Conservation (phyloP, 345 rosid genomes). For the Salix arbutifolia region DNA sequence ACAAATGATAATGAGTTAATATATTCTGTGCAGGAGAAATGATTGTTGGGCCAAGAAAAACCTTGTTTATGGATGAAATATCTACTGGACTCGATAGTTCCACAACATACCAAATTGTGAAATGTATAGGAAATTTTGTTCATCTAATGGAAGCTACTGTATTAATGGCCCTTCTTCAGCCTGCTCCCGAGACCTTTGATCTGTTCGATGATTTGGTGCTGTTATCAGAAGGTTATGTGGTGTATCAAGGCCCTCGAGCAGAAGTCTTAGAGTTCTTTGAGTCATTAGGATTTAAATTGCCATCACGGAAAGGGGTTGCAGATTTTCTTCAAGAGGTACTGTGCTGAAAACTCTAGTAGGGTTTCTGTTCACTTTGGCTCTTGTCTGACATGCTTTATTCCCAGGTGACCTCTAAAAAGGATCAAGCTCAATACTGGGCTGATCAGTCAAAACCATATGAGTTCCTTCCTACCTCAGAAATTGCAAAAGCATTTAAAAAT, state of each 20-base stretch:
- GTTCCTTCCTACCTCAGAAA: conserved; percentile 58
- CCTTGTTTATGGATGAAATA: conserved; percentile 97
- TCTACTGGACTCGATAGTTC: conserved; percentile 97
- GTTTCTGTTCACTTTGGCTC: conserved; percentile 9
- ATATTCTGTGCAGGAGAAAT: conserved; percentile 67
- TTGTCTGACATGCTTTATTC: conserved; percentile 8
- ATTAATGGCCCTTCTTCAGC: conserved; percentile 92
- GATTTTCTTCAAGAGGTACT: conserved; percentile 97
- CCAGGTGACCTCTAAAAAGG: conserved; percentile 88
- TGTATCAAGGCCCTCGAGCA: conserved; percentile 78
- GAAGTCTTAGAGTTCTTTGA: conserved; percentile 73
- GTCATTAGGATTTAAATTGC: conserved; percentile 75
- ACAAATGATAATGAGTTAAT: not conserved
- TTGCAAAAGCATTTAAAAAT: conserved; percentile 61
- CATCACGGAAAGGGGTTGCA: conserved; percentile 81
- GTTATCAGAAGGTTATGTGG: conserved; percentile 78
- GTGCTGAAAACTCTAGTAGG: conserved; percentile 4
- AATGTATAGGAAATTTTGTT: conserved; percentile 74
- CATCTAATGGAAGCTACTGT: conserved; percentile 88
- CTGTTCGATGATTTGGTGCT: conserved; percentile 80
- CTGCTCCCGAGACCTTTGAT: conserved; percentile 95
- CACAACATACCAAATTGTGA: conserved; percentile 84
- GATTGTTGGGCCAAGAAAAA: conserved; percentile 93
- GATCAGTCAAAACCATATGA: conserved; percentile 64
- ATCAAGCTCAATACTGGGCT: conserved; percentile 98